Conservation (phyloP, 306 rosid species). For the Castanea sativa region DNA sequence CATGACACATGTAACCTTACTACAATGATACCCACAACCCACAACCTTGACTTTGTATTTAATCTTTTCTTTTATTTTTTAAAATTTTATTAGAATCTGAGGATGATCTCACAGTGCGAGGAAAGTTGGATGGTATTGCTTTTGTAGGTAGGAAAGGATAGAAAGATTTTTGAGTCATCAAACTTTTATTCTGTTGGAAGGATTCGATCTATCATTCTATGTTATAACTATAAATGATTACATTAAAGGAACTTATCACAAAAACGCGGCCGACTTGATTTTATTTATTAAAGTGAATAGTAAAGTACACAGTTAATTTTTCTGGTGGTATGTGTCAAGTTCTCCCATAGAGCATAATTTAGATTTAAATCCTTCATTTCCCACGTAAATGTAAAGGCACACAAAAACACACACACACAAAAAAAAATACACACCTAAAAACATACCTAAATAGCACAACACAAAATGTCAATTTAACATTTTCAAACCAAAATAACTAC, state of each 20-base stretch:
- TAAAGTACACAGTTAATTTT: background rate
- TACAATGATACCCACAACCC: constrained; percentile 4
- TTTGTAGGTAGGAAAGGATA: constrained; percentile 17
- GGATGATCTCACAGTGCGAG: constrained; percentile 17
- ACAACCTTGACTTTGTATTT: constrained; percentile 15
- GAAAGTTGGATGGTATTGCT: background rate
- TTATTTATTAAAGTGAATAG: background rate
- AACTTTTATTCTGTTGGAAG: background rate
- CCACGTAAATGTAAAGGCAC: too few species aligned
- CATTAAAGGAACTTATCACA: background rate
- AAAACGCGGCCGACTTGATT: background rate
- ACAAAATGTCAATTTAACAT: too few species aligned
- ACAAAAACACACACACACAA: too few species aligned
- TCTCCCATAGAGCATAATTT: too few species aligned
- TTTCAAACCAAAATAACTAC: too few species aligned
- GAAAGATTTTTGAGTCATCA: constrained; percentile 19
- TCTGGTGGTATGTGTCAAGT: too few species aligned
- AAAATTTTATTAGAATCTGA: constrained; percentile 15
- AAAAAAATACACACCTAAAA: too few species aligned
- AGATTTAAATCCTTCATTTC: too few species aligned
- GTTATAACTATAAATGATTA: constrained; percentile 5
- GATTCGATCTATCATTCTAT: constrained; percentile 8
- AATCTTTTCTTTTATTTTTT: background rate
- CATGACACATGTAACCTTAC: background rate
- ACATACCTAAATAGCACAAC: too few species aligned